Conservation (phyloP, 1,284 basidiomycete species). For the Naganishia sp. region DNA sequence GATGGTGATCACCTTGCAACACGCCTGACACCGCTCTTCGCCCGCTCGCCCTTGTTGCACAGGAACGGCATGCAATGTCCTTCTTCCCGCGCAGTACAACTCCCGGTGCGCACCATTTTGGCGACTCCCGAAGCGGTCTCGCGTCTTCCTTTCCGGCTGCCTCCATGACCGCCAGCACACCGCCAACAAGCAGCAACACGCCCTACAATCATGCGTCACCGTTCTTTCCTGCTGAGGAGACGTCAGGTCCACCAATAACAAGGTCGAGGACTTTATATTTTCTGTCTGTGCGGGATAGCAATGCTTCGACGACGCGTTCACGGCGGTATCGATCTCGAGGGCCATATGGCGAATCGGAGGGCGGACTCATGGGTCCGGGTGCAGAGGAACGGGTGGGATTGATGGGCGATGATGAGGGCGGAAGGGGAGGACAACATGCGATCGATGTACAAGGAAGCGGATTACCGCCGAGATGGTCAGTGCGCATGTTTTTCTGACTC, state of each 20-base stretch:
- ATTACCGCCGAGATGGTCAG: constrained; percentile 69
- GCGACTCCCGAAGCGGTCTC: constrained; percentile 3
- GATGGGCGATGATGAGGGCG: constrained; percentile 27
- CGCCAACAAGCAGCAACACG: neutral
- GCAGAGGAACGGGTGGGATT: constrained; percentile 24
- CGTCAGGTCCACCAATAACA: constrained; percentile 55
- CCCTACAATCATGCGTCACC: neutral
- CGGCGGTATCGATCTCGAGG: constrained; percentile 47
- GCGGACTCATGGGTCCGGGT: constrained; percentile 36
- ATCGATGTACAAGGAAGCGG: constrained; percentile 61
- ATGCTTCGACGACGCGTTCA: constrained; percentile 49
- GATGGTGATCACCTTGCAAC: neutral
- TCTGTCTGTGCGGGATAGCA: constrained; percentile 88
- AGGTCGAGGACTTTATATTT: constrained; percentile 91
- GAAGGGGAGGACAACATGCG: constrained; percentile 38
- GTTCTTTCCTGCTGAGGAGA: neutral
- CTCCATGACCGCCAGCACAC: neutral
- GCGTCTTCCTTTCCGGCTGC: constrained; percentile 4
- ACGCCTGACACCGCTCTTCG: neutral
- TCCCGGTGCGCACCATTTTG: neutral
- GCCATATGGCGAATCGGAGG: constrained; percentile 65
- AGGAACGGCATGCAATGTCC: constrained; percentile 1
- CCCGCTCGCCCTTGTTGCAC: neutral
- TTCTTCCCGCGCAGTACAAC: constrained; percentile 24
- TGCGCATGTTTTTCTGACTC: constrained; percentile 35